Percentiles rank a stretch among this genome's conserved stretches.
Evolutionary conservation across 768 basidiomycete genomes (phyloP).

Genomic region (Hortiboletus flavorubellus): DNA sequence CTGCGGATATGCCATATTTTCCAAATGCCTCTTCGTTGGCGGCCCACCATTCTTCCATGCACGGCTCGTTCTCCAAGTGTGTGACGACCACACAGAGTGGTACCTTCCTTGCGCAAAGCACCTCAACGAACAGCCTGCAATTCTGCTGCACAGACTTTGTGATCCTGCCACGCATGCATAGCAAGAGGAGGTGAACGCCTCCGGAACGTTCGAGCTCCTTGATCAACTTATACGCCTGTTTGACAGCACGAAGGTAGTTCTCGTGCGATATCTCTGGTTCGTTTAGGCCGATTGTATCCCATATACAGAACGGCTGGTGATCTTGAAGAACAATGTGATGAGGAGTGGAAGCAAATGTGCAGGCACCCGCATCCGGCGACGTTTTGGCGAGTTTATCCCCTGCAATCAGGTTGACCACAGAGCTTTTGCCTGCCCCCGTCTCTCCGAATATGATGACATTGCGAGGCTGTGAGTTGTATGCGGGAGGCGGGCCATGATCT

Average conservation of each 20-base stretch:
- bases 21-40: slow-evolving; percentile 32
- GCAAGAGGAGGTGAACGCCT: slow-evolving; percentile 40
- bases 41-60: slow-evolving; percentile 39
- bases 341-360: slow-evolving; percentile 31
- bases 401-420: slow-evolving; percentile 40
- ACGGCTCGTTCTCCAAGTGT: slow-evolving; percentile 35
- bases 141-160: slow-evolving; percentile 35
- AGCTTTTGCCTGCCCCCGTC: slow-evolving; percentile 37
- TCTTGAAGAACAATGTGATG: slow-evolving; percentile 23
- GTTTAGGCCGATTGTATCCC: slow-evolving; percentile 34
- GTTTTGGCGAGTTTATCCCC: slow-evolving; percentile 23
- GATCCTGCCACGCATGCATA: slow-evolving; percentile 39
- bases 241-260: slow-evolving; percentile 25
- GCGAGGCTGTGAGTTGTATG: slow-evolving; percentile 13
- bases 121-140: slow-evolving; percentile 36
- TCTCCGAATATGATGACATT: slow-evolving; percentile 31
- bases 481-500: slow-evolving; percentile 7
- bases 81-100: slow-evolving; percentile 40
- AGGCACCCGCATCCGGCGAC: slow-evolving; percentile 33
- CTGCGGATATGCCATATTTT: slow-evolving; percentile 25
- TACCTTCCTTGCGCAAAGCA: slow-evolving; percentile 38
- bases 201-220: slow-evolving; percentile 27
- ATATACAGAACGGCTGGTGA: slow-evolving; percentile 21
- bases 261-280: slow-evolving; percentile 20
- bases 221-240: slow-evolving; percentile 33